Conservation (phyloP, 768 basidiomycete genomes). For the Omphalotus guepiniiformis region DNA sequence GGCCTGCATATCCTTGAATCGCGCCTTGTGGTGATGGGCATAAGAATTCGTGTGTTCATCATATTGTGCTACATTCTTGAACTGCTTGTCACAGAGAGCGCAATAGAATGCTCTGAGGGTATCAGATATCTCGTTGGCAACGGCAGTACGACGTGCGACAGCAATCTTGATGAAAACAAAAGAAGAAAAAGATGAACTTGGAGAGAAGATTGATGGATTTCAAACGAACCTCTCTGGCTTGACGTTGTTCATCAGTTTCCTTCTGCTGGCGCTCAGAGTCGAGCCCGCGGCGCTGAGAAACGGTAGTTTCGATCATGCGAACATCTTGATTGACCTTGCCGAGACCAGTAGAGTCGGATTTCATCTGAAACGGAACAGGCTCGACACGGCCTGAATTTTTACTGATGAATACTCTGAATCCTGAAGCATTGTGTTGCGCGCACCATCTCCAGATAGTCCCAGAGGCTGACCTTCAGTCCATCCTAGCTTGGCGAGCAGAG, state of each 20-base stretch:
- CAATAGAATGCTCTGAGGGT: constrained; percentile 78
- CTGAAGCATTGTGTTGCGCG: constrained; percentile 11
- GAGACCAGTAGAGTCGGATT: constrained; percentile 72
- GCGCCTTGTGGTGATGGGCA: constrained; percentile 81
- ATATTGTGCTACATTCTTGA: constrained; percentile 80
- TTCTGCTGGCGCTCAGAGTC: constrained; percentile 80
- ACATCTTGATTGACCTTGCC: constrained; percentile 79
- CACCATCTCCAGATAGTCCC: constrained; percentile 75
- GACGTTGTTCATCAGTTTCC: constrained; percentile 76
- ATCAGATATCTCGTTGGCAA: constrained; percentile 53
- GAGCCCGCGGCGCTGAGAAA: constrained; percentile 72
- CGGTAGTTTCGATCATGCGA: constrained; percentile 80
- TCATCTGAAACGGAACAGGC: constrained; percentile 78
- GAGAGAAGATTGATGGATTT: neutral
- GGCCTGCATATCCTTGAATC: constrained; percentile 78
- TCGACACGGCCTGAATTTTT: constrained; percentile 63
- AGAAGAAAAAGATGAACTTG: neutral
- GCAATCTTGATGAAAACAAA: constrained; percentile 38
- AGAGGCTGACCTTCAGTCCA: constrained; percentile 80
- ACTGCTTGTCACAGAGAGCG: constrained; percentile 81
- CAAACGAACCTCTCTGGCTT: constrained; percentile 57
- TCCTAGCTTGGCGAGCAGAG: constrained; percentile 75
- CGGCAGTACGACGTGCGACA: constrained; percentile 59
- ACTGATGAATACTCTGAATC: neutral
- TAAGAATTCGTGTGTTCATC: constrained; percentile 91